These are phyloP conservation scores for Suillus sp. DNA, from an alignment of 768 basidiomycete genomes.

Conservation along the genomic window DNA sequence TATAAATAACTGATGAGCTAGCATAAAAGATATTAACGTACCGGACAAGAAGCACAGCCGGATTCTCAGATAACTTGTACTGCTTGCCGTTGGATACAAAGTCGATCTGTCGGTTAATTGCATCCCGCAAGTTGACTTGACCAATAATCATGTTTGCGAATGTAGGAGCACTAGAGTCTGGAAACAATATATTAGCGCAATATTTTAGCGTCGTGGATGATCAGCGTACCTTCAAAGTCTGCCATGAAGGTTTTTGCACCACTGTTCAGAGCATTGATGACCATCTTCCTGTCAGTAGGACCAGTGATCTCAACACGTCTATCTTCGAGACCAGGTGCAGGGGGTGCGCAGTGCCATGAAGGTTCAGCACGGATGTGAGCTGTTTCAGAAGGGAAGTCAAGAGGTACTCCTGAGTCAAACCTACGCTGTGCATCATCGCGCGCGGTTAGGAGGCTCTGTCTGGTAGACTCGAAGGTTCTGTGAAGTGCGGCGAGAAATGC, in stretches of 20 bases:
- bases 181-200: conserved; percentile 12
- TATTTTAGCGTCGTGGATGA: too few relatives aligned
- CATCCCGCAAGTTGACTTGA: conserved; percentile 93
- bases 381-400: conserved; percentile 91
- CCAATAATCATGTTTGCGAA: conserved; percentile 92
- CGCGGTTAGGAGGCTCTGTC: conserved; percentile 77
- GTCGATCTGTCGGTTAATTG: conserved; percentile 84
- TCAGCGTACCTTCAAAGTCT: conserved; percentile 85
- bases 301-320: conserved; percentile 97
- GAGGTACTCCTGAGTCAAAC: conserved; percentile 74
- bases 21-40: conserved; percentile 36
- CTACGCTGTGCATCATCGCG: conserved; percentile 78
- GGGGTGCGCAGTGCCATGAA: conserved; percentile 89
- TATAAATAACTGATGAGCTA: conserved; percentile 7
- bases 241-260: conserved; percentile 99
- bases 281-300: conserved; percentile 98
- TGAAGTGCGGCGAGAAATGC: conserved; percentile 90
- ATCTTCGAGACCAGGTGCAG: conserved; percentile 93
- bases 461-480: conserved; percentile 86
- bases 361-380: conserved; percentile 85
- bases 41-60: conserved; percentile 92
- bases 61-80: conserved; percentile 88
- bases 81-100: conserved; percentile 85
- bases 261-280: conserved; percentile 94
- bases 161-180: conserved; percentile 93